These are phyloP conservation scores for Nakazawaea molendinolei DNA, from an alignment of 805 yeast genomes.

Conservation along the genomic window DNA sequence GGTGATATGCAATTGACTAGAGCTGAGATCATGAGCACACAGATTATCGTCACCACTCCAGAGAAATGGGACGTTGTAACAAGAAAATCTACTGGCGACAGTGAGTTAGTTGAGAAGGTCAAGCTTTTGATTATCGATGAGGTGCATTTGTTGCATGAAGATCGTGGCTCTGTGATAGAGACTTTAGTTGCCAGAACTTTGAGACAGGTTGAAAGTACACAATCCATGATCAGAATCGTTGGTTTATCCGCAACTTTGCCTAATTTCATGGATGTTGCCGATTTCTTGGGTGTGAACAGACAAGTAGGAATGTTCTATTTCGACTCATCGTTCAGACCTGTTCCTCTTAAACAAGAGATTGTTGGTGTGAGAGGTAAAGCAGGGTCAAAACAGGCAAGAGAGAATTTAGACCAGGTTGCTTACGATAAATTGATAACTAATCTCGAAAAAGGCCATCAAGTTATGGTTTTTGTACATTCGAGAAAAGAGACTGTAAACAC, in stretches of 20 bases:
- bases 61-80: conserved; percentile 99
- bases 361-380: conserved; percentile 84
- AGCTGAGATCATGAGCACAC: conserved; percentile 74
- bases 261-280: conserved; percentile 88
- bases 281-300: conserved; percentile 85
- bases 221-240: conserved; percentile 87
- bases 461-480: conserved; percentile 95
- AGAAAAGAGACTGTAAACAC: conserved; percentile 88
- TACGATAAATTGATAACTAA: conserved; percentile 71
- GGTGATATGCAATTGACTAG: conserved; percentile 93
- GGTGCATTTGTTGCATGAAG: conserved; percentile 94
- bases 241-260: conserved; percentile 95
- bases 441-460: conserved; percentile 70
- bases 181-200: conserved; percentile 91
- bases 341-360: conserved; percentile 83
- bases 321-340: conserved; percentile 89
- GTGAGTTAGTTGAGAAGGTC: conserved; percentile 77
- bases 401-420: conserved; percentile 66
- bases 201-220: conserved; percentile 91
- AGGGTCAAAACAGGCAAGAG: conserved; percentile 65
- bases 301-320: conserved; percentile 90
- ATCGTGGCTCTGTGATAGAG: conserved; percentile 95
- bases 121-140: conserved; percentile 88
- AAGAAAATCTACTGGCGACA: conserved; percentile 85
- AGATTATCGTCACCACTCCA: conserved; percentile 88